Evolutionary conservation across 352 stramenopile genomes (phyloP).

Genomic region (Phytophthora kernoviae): DNA sequence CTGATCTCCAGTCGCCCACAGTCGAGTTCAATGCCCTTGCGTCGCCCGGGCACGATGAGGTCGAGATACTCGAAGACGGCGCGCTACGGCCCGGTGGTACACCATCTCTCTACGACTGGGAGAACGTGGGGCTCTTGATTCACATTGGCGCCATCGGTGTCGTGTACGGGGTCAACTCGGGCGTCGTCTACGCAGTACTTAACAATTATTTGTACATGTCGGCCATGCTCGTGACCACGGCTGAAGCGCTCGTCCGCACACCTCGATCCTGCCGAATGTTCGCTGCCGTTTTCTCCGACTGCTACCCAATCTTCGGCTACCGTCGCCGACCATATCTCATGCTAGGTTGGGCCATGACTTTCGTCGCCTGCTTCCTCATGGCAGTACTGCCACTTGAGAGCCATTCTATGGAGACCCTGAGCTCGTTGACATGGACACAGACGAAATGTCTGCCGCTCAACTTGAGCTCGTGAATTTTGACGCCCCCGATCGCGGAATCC

Average conservation of each 20-base stretch:
- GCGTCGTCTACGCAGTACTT: slow-evolving; percentile 55
- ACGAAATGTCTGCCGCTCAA: slow-evolving; percentile 38
- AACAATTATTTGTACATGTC: slow-evolving; percentile 73
- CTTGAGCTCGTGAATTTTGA: slow-evolving; percentile 43
- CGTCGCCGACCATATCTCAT: slow-evolving; percentile 83
- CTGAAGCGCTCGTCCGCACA: slow-evolving; percentile 48
- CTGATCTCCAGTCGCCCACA: neutral
- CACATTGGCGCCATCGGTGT: slow-evolving; percentile 53
- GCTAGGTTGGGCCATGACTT: slow-evolving; percentile 57
- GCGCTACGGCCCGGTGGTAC: slow-evolving; percentile 42
- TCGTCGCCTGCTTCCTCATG: slow-evolving; percentile 50
- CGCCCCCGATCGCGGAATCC: slow-evolving; percentile 41
- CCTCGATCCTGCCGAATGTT: slow-evolving; percentile 55
- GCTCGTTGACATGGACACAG: slow-evolving; percentile 29
- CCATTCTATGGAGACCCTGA: slow-evolving; percentile 47
- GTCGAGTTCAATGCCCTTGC: neutral
- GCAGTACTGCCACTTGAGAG: slow-evolving; percentile 46
- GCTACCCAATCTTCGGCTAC: slow-evolving; percentile 80
- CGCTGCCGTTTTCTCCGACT: slow-evolving; percentile 78
- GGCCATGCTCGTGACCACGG: slow-evolving; percentile 45
- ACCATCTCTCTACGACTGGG: slow-evolving; percentile 37
- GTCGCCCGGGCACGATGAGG: neutral
- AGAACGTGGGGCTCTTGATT: slow-evolving; percentile 50
- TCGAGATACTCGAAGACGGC: slow-evolving; percentile 24
- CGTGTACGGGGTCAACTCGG: slow-evolving; percentile 41